Percentiles rank a stretch among this genome's conserved stretches.
Conservation (phyloP, 1,284 basidiomycete species). For the Ganoderma lingzhi region DNA sequence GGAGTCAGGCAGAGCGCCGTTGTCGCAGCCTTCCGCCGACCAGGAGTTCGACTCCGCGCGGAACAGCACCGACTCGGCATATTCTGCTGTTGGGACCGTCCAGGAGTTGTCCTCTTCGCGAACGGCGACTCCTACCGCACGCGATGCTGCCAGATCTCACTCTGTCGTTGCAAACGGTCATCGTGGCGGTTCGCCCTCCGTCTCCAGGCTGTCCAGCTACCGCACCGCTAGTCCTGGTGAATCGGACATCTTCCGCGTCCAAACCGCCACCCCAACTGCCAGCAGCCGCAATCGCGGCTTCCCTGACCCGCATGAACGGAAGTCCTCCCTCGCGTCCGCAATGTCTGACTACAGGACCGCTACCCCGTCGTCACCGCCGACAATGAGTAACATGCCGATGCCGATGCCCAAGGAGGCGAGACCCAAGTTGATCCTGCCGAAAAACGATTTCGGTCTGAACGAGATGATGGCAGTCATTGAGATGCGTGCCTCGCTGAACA, state of each 20-base stretch:
- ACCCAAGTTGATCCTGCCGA: constrained; percentile 59
- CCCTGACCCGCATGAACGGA: constrained; percentile 49
- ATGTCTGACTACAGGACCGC: constrained; percentile 72
- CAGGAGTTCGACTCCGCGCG: constrained; percentile 40
- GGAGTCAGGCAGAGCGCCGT: constrained; percentile 35
- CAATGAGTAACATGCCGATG: constrained; percentile 38
- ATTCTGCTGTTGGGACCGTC: constrained; percentile 57
- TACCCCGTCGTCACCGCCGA: constrained; percentile 37
- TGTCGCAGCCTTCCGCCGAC: constrained; percentile 34
- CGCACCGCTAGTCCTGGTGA: constrained; percentile 41
- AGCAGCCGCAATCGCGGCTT: constrained; percentile 26
- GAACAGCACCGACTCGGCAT: constrained; percentile 62
- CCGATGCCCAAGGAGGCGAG: constrained; percentile 22
- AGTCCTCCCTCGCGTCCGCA: constrained; percentile 71
- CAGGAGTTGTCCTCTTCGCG: constrained; percentile 32
- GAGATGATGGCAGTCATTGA: constrained; percentile 88
- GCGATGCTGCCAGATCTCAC: constrained; percentile 29
- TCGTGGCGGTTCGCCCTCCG: constrained; percentile 39
- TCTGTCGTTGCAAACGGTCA: constrained; percentile 36
- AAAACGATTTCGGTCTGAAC: constrained; percentile 85
- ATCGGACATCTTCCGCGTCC: constrained; percentile 34
- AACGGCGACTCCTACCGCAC: constrained; percentile 39
- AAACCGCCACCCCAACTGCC: constrained; percentile 36
- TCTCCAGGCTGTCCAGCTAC: constrained; percentile 40
- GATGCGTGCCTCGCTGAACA: constrained; percentile 57